These are phyloP conservation scores for Lenzites betulinus DNA, from an alignment of 768 basidiomycete species.

Conservation along the genomic window DNA sequence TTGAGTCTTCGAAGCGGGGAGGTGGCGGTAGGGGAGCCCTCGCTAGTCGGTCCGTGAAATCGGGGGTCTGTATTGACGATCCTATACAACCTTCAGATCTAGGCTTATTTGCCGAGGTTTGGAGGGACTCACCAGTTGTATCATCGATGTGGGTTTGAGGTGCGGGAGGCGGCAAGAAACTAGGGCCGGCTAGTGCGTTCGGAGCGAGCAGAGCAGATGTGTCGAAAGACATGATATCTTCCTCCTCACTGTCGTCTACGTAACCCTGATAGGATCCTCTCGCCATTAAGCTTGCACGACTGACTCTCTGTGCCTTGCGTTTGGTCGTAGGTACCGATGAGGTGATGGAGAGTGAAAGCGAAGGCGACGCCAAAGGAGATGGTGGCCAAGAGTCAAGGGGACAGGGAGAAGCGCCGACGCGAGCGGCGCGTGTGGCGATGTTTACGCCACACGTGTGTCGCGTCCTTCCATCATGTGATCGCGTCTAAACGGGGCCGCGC, in stretches of 20 bases:
- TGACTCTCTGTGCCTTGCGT: too few species aligned
- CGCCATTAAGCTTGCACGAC: slow-evolving; percentile 2
- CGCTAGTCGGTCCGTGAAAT: slow-evolving; percentile 10
- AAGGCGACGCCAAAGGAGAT: background rate
- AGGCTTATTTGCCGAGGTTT: background rate
- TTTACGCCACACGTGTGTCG: slow-evolving; percentile 19
- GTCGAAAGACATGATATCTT: slow-evolving; percentile 15
- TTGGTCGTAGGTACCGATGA: too few species aligned
- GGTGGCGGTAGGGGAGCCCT: background rate
- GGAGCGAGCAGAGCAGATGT: background rate
- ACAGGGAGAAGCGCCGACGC: background rate
- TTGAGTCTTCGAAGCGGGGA: background rate
- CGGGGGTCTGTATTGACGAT: slow-evolving; percentile 12
- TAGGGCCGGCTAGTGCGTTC: background rate
- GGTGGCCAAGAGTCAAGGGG: slow-evolving; percentile 6
- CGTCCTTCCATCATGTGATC: slow-evolving; percentile 16
- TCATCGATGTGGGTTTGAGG: background rate
- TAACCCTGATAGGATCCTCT: slow-evolving; percentile 3
- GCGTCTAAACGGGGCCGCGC: slow-evolving; percentile 6
- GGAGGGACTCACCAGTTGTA: background rate
- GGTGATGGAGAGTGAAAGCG: too few species aligned
- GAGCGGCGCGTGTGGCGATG: slow-evolving; percentile 4
- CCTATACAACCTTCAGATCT: background rate
- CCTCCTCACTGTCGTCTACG: slow-evolving; percentile 26
- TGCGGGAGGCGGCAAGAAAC: background rate